These are phyloP conservation scores for Tolypocladium sp. DNA, from an alignment of 2,329 filamentous ascomycete genomes.

Conservation along the genomic window DNA sequence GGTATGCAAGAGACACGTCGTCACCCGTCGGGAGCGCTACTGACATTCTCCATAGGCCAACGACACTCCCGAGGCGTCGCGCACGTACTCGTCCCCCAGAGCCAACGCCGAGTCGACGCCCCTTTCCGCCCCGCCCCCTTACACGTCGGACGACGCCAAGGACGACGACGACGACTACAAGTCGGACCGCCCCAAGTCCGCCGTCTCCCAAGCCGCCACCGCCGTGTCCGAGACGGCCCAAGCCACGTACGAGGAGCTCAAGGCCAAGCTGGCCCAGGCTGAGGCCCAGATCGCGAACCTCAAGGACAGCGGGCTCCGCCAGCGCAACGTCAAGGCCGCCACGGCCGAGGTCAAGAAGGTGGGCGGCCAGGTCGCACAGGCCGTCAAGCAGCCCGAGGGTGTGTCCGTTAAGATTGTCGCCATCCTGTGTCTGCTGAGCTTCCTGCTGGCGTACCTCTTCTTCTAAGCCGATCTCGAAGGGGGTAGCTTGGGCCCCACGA, in stretches of 20 bases:
- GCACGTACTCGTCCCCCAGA: conserved; percentile 35
- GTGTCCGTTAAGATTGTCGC: conserved; percentile 84
- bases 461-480: conserved; percentile 50
- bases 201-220: conserved; percentile 31
- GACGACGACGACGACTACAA: conserved; percentile 19
- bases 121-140: conserved; percentile 22
- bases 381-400: conserved; percentile 53
- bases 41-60: conserved; percentile 15
- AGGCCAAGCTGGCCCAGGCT: conserved; percentile 65
- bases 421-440: conserved; percentile 76
- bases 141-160: conserved; percentile 21
- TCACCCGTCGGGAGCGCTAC: not conserved
- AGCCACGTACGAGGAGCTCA: conserved; percentile 48
- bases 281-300: conserved; percentile 63
- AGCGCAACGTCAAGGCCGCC: conserved; percentile 58
- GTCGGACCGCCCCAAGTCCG: conserved; percentile 16
- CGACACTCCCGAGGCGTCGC: conserved; percentile 35
- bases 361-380: conserved; percentile 42
- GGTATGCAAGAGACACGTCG: conserved; percentile 22
- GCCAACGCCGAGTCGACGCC: conserved; percentile 21
- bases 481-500: not conserved
- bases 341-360: conserved; percentile 41
- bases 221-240: conserved; percentile 36
- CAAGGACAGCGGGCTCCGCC: conserved; percentile 65
- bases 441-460: conserved; percentile 91